Percentiles rank a stretch among this genome's conserved stretches.
These are phyloP conservation scores for Xylaria telfairii DNA, from an alignment of 495 filamentous ascomycete species.

Conservation along the genomic window DNA sequence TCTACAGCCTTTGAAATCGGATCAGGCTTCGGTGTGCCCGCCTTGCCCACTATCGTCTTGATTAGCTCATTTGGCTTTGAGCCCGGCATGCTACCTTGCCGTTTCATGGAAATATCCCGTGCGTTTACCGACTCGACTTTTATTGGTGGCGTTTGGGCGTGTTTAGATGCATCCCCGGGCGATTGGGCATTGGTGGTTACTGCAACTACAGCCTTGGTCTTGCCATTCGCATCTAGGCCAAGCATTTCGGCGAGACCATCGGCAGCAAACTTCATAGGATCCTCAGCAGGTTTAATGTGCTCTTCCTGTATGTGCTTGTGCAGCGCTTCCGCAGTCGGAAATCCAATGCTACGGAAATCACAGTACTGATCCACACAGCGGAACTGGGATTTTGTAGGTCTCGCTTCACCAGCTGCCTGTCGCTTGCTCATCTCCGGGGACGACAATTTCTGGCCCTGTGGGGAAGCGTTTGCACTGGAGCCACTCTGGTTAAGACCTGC, in stretches of 20 bases:
- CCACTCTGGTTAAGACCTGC: constrained; percentile 30
- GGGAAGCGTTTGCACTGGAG: constrained; percentile 48
- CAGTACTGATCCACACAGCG: constrained; percentile 54
- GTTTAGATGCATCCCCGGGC: constrained; percentile 45
- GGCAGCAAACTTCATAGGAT: constrained; percentile 57
- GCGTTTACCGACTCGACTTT: constrained; percentile 54
- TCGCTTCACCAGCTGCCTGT: constrained; percentile 42
- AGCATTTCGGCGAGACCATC: constrained; percentile 53
- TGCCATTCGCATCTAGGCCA: constrained; percentile 56
- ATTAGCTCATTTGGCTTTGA: constrained; percentile 34
- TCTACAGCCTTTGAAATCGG: constrained; percentile 31
- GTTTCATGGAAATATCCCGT: constrained; percentile 52
- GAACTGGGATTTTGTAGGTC: constrained; percentile 41
- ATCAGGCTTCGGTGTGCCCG: constrained; percentile 33
- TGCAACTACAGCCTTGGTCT: constrained; percentile 31
- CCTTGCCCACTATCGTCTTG: constrained; percentile 38
- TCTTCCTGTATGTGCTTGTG: constrained; percentile 59
- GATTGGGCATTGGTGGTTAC: constrained; percentile 28
- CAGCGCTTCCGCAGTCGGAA: constrained; percentile 59
- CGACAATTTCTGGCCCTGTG: constrained; percentile 51
- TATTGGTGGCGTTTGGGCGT: constrained; percentile 49
- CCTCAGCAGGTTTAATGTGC: constrained; percentile 58
- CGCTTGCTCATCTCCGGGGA: constrained; percentile 56
- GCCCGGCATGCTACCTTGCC: constrained; percentile 48
- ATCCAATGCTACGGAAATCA: constrained; percentile 54